Conservation (phyloP, 2,329 filamentous ascomycete genomes). For the Beauveria medogensis region DNA sequence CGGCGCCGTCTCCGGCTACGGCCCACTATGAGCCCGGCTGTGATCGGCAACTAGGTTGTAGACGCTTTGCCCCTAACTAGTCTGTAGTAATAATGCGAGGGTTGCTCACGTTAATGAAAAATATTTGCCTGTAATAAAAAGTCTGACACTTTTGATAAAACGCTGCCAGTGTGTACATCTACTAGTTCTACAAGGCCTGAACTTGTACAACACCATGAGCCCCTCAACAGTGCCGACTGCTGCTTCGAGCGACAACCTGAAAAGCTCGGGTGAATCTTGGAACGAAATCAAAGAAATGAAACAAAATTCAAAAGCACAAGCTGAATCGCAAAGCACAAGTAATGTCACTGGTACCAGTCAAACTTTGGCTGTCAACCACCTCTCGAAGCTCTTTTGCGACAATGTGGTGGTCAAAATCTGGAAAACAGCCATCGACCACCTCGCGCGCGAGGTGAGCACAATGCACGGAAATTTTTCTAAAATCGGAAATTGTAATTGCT, state of each 20-base stretch:
- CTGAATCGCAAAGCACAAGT: background rate
- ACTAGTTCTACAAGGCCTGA: background rate
- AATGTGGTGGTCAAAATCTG: slow-evolving; percentile 8
- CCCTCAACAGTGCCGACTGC: background rate
- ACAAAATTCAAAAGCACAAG: background rate
- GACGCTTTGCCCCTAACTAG: background rate
- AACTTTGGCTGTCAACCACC: background rate
- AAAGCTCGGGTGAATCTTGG: background rate
- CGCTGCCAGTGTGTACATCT: background rate
- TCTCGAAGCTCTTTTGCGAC: background rate
- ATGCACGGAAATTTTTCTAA: no score
- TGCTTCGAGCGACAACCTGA: background rate
- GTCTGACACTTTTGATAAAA: background rate
- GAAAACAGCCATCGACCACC: slow-evolving; percentile 11
- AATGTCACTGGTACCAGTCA: background rate
- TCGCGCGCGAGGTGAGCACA: slow-evolving; percentile 3
- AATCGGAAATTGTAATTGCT: background rate
- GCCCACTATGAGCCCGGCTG: background rate
- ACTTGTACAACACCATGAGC: background rate
- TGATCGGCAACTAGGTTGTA: background rate
- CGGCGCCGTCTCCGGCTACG: background rate
- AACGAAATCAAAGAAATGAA: background rate
- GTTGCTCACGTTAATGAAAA: background rate
- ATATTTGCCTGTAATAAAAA: background rate
- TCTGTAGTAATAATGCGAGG: background rate